Evolutionary conservation across 768 basidiomycete species (phyloP).

Genomic region (Suillus americanus): DNA sequence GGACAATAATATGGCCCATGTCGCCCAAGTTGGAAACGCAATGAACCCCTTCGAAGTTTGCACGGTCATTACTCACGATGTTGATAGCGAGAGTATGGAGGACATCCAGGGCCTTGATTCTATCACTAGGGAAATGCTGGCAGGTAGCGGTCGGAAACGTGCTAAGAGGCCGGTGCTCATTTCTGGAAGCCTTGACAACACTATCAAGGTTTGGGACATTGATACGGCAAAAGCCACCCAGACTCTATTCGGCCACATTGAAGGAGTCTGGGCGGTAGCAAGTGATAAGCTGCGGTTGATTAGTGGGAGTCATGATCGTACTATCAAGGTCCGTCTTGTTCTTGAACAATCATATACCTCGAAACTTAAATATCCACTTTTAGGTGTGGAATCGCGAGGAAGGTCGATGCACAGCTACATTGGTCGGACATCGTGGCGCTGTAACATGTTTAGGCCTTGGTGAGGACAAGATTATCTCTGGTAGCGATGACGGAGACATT

Average conservation of each 20-base stretch:
- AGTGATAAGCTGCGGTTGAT: slow-evolving; percentile 90
- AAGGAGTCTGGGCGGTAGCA: slow-evolving; percentile 96
- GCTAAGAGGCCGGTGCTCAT: slow-evolving; percentile 71
- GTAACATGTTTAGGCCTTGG: slow-evolving; percentile 89
- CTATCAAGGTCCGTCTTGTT: slow-evolving; percentile 77
- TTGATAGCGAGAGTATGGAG: slow-evolving; percentile 13
- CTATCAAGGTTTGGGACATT: slow-evolving; percentile 95
- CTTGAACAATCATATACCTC: slow-evolving; percentile 1
- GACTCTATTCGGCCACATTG: slow-evolving; percentile 96
- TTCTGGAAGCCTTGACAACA: slow-evolving; percentile 92
- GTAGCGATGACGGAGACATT: slow-evolving; percentile 88
- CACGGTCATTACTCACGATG: slow-evolving; percentile 31
- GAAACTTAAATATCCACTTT: not conserved
- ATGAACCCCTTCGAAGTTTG: slow-evolving; percentile 22
- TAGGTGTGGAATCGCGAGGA: slow-evolving; percentile 95
- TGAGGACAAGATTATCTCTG: slow-evolving; percentile 96
- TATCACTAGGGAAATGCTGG: slow-evolving; percentile 3
- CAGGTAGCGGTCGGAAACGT: slow-evolving; percentile 16
- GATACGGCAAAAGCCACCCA: slow-evolving; percentile 73
- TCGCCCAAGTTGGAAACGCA: slow-evolving; percentile 14
- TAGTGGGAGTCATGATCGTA: slow-evolving; percentile 92
- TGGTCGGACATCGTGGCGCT: slow-evolving; percentile 92
- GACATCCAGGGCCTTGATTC: slow-evolving; percentile 12
- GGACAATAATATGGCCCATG: slow-evolving; percentile 18
- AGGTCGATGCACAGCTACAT: slow-evolving; percentile 81